A percentile compares a stretch with the other conserved stretches of the same genome.
phyloP scores from a whole-genome alignment of 768 basidiomycete species.

The Rickenella mellea region DNA sequence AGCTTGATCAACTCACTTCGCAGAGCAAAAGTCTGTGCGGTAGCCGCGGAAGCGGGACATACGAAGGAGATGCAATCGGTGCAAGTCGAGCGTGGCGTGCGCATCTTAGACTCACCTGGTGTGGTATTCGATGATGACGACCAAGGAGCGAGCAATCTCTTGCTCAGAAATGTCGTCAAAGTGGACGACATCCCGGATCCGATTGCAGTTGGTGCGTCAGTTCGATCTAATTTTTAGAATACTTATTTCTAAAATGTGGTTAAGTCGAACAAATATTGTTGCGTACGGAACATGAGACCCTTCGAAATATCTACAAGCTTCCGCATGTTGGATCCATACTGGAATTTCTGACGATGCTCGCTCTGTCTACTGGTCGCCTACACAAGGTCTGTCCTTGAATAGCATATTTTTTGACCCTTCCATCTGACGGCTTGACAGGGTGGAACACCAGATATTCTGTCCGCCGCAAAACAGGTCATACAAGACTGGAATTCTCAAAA shows the following conservation, averaged over 20 bases:
- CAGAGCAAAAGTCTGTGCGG: conserved; percentile 82
- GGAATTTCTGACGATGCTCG: conserved; percentile 86
- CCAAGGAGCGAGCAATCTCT: conserved; percentile 42
- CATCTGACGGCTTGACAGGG: conserved; percentile 36
- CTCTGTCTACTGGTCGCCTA: conserved; percentile 72
- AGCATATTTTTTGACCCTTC: neutral
- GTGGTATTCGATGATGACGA: conserved; percentile 90
- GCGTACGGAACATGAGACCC: conserved; percentile 57
- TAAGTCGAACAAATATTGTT: conserved; percentile 80
- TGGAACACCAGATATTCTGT: conserved; percentile 80
- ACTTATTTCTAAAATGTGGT: neutral
- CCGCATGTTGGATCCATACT: conserved; percentile 63
- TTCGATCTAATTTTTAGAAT: neutral
- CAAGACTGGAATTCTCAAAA: conserved; percentile 96
- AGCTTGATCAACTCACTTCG: conserved; percentile 90
- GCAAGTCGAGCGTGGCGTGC: conserved; percentile 85
- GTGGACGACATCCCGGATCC: conserved; percentile 90
- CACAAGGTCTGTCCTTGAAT: conserved; percentile 47
- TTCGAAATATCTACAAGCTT: conserved; percentile 81
- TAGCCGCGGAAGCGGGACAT: conserved; percentile 91
- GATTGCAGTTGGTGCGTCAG: conserved; percentile 66
- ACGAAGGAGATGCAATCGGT: conserved; percentile 88
- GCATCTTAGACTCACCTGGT: conserved; percentile 91
- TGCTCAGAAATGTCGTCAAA: conserved; percentile 82
- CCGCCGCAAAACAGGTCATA: conserved; percentile 74